Evolutionary conservation across 148 eudicot genomes (phyloP).

Genomic region (Dianthus caryophyllus): DNA sequence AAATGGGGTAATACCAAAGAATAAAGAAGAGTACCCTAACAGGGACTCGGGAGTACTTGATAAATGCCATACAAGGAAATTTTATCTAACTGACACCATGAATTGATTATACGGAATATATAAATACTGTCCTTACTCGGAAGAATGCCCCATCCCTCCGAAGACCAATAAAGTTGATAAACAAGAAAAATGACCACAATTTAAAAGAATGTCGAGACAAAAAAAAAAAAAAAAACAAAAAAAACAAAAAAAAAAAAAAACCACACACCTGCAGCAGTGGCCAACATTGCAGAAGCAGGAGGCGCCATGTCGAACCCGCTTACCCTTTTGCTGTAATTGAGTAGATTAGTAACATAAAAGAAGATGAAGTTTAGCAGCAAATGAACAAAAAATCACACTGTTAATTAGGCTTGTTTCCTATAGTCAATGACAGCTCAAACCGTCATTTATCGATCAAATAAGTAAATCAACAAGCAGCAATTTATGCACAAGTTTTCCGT

Average conservation of each 20-base stretch:
- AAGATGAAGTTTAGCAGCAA: not conserved
- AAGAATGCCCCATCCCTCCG: not conserved
- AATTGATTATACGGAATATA: too few species aligned
- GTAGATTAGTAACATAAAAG: slow-evolving; percentile 17
- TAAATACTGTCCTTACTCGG: not conserved
- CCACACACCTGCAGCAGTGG: slow-evolving; percentile 64
- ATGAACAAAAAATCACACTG: not conserved
- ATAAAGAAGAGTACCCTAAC: too few species aligned
- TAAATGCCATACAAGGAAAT: slow-evolving; percentile 10
- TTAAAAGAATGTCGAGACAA: too few species aligned
- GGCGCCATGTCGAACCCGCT: slow-evolving; percentile 99
- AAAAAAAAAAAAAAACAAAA: too few species aligned
- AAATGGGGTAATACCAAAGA: too few species aligned
- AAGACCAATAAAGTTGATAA: not conserved
- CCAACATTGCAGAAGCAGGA: slow-evolving; percentile 75
- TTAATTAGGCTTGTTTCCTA: not conserved
- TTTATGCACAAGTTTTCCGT: not conserved
- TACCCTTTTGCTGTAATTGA: slow-evolving; percentile 71
- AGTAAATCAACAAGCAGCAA: not conserved
- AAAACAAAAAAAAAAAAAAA: too few species aligned
- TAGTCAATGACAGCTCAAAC: not conserved
- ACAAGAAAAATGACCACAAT: not conserved
- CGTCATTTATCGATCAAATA: not conserved
- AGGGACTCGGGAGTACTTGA: too few species aligned
- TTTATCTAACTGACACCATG: not conserved